Conservation (phyloP, 208 protist genomes). For the Trypanosoma scelopori region DNA sequence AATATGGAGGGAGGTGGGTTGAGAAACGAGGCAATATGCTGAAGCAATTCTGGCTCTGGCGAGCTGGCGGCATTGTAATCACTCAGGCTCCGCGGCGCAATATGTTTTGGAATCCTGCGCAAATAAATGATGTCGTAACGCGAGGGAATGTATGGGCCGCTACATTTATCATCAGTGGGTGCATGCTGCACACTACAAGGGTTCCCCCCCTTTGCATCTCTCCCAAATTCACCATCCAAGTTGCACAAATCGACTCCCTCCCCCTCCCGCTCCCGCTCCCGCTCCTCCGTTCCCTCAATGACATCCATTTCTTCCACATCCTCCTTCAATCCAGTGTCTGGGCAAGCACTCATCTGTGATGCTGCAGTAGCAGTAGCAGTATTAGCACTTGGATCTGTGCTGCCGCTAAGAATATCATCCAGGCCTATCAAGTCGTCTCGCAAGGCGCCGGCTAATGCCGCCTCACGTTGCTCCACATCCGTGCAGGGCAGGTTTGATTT, state of each 20-base stretch:
- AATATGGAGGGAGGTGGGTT: conserved; percentile 56
- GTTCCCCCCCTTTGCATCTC: background rate
- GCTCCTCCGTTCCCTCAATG: background rate
- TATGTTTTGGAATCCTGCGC: conserved; percentile 64
- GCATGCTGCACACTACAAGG: background rate
- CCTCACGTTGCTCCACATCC: conserved; percentile 14
- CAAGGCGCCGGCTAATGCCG: conserved; percentile 18
- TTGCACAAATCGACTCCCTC: background rate
- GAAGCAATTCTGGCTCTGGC: conserved; percentile 52
- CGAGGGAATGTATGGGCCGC: conserved; percentile 30
- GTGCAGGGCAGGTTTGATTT: background rate
- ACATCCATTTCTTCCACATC: conserved; percentile 6
- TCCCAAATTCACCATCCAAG: background rate
- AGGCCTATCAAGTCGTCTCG: conserved; percentile 41
- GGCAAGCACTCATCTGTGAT: background rate
- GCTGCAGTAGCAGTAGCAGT: background rate
- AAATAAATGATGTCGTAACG: conserved; percentile 70
- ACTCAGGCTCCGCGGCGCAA: conserved; percentile 77
- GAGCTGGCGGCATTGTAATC: conserved; percentile 62
- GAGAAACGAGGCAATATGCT: conserved; percentile 55
- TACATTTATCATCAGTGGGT: conserved; percentile 27
- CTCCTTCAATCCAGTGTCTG: background rate
- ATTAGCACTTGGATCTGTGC: background rate
- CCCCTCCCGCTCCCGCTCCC: background rate
- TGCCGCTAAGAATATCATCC: conserved; percentile 29